Base-by-base conservation (phyloP, 2,329 filamentous ascomycete species). In the Talaromyces verruculosus region DNA sequence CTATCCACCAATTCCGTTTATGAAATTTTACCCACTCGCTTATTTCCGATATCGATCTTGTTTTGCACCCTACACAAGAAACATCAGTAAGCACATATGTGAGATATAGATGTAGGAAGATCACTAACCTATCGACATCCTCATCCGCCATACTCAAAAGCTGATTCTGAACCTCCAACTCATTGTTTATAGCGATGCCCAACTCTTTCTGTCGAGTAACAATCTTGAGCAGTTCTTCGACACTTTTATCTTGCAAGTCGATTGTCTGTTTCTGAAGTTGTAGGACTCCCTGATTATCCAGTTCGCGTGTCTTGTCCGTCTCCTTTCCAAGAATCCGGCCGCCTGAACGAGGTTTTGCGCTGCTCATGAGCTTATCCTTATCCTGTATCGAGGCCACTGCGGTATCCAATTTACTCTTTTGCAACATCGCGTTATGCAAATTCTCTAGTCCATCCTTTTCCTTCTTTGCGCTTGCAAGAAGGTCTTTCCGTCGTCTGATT, bases 201-300 rank as follows among this genome's bases (percentile, higher is more conserved):
- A 89, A 81, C 72, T 89, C 86, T 72, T 83, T 84, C 79, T 89
- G 85, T 67, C 86, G 77, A 39, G 83, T 75, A 49, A 89, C 84
- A 41, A 87, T 85, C 69, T 84, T 85, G 53, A 84, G 81, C 69
- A 89, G 71, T 68, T 86, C 84, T 51, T 87, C 79, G 3, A 89
- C 81, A 71, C 86, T 85, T 70, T 84, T 76, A 67, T 89, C 87
- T 71, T 89, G 87, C 60, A 87, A 84, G 55, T 81, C 73, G 77
- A 89, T 88, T 65, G 87, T 83, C 71, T 88, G 84, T 69, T 84
- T 81, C 75, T 89, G 87, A 67, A 89, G 72, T 74, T 88, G 86
- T 69, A 89, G 68, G 15, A 89, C 85, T 0, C 87, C 87, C n/a
- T 84, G 77, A 68, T 89, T 89, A 73, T 89, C 87, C 68, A 89